These are phyloP conservation scores for Cutaneotrichosporon cavernicola DNA, from an alignment of 1,284 basidiomycete species.

Conservation along the genomic window DNA sequence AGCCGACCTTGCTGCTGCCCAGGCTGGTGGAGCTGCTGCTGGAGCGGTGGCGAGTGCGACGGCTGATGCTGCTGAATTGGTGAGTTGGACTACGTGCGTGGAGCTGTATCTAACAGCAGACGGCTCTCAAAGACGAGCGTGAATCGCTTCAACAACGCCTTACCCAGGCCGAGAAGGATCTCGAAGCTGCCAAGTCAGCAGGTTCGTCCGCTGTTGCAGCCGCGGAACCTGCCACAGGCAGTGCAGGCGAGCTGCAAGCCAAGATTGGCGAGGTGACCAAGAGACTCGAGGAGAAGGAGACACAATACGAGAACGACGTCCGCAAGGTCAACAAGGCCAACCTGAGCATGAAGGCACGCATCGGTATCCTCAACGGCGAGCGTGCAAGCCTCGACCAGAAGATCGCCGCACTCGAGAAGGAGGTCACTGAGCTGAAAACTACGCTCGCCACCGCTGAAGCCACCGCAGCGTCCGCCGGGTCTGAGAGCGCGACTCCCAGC, in stretches of 20 bases:
- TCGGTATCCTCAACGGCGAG: constrained; percentile 25
- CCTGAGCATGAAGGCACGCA: constrained; percentile 21
- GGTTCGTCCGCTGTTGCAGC: constrained; percentile 4
- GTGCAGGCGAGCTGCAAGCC: constrained; percentile 23
- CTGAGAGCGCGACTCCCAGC: constrained; percentile 11
- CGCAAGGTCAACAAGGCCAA: constrained; percentile 43
- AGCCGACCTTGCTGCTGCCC: constrained; percentile 34
- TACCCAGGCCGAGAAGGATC: constrained; percentile 40
- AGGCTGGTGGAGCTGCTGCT: constrained; percentile 9
- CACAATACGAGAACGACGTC: constrained; percentile 41
- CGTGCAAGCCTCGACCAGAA: constrained; percentile 24
- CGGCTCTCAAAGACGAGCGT: constrained; percentile 33
- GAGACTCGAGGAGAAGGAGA: constrained; percentile 26
- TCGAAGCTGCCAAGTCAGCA: constrained; percentile 37
- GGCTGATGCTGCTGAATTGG: constrained; percentile 27
- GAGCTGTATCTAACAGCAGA: constrained; percentile 5
- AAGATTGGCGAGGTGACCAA: constrained; percentile 25
- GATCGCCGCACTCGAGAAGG: constrained; percentile 30
- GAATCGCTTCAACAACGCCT: constrained; percentile 39
- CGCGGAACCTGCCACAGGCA: constrained; percentile 3
- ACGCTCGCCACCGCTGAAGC: constrained; percentile 22
- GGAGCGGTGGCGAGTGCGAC: constrained; percentile 3
- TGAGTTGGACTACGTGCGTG: constrained; percentile 19
- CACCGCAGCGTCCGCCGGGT: background rate
- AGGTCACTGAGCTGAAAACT: constrained; percentile 34